phyloP scores from a whole-genome alignment of 2,329 filamentous ascomycete genomes.

The Aspergillus carbonarius region DNA sequence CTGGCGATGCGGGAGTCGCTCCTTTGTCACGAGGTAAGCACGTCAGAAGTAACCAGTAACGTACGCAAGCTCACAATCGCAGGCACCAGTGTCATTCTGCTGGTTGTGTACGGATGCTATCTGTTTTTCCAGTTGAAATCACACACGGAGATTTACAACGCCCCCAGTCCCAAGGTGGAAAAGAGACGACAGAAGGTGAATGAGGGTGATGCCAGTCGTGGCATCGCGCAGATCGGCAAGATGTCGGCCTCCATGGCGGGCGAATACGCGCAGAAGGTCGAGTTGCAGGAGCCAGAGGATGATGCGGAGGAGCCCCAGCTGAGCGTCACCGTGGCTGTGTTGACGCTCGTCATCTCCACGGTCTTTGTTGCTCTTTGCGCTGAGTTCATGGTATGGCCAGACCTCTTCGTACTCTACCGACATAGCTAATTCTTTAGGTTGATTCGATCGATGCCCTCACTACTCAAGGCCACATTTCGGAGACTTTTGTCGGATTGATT shows the following conservation, averaged over 20 bases:
- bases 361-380: slow-evolving; percentile 77
- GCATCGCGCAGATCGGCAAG: slow-evolving; percentile 55
- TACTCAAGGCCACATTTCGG: slow-evolving; percentile 48
- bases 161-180: slow-evolving; percentile 73
- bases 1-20: slow-evolving; percentile 27
- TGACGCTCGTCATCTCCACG: slow-evolving; percentile 70
- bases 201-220: slow-evolving; percentile 50
- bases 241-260: slow-evolving; percentile 53
- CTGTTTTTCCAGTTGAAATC: slow-evolving; percentile 90
- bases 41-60: background rate
- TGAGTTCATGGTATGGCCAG: slow-evolving; percentile 56
- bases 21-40: slow-evolving; percentile 35
- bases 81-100: slow-evolving; percentile 69
- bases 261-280: slow-evolving; percentile 49
- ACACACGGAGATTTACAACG: slow-evolving; percentile 76
- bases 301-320: slow-evolving; percentile 73
- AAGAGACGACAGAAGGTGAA: slow-evolving; percentile 52
- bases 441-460: slow-evolving; percentile 59
- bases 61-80: slow-evolving; percentile 4
- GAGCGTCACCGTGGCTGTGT: slow-evolving; percentile 68
- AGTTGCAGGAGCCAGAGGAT: slow-evolving; percentile 60
- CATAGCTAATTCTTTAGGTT: slow-evolving; percentile 33
- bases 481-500: slow-evolving; percentile 64
- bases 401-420: background rate
- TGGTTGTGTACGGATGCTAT: slow-evolving; percentile 80